A percentile compares a stretch with the other conserved stretches of the same genome.
Conservation (phyloP, 306 rosid species). For the Purshia tridentata region DNA sequence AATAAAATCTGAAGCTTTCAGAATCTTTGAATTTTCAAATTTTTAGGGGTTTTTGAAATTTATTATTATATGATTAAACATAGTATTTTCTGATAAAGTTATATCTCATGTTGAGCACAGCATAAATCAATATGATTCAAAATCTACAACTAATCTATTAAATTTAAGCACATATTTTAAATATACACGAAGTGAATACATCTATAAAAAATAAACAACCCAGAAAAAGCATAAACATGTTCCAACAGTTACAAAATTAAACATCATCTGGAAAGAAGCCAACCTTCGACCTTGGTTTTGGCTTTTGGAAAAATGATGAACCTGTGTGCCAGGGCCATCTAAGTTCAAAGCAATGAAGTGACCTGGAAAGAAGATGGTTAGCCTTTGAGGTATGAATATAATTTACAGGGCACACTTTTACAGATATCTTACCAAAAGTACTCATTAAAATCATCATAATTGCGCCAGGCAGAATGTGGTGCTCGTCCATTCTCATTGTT, state of each 20-base stretch:
- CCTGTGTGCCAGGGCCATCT: constrained; percentile 86
- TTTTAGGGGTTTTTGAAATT: neutral
- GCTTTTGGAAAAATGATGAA: constrained; percentile 72
- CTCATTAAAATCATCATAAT: constrained; percentile 94
- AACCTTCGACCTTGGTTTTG: constrained; percentile 69
- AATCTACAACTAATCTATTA: neutral
- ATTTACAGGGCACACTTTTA: neutral
- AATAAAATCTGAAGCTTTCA: neutral
- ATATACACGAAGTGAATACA: no score
- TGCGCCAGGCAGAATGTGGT: constrained; percentile 96
- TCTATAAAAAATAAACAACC: neutral
- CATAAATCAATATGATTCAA: neutral
- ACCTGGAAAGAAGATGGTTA: constrained; percentile 49
- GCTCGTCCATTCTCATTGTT: constrained; percentile 86
- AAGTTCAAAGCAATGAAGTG: constrained; percentile 81
- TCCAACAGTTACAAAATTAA: neutral
- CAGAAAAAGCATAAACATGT: neutral
- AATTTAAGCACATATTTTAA: neutral
- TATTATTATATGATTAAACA: neutral
- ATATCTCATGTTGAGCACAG: neutral
- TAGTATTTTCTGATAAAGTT: neutral
- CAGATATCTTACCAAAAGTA: constrained; percentile 69
- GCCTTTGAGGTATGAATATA: constrained; percentile 15
- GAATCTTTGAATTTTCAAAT: neutral
- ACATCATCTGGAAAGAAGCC: constrained; percentile 23